Base-by-base conservation (phyloP, 129 eudicot genomes). In the Escallonia rubra region DNA sequence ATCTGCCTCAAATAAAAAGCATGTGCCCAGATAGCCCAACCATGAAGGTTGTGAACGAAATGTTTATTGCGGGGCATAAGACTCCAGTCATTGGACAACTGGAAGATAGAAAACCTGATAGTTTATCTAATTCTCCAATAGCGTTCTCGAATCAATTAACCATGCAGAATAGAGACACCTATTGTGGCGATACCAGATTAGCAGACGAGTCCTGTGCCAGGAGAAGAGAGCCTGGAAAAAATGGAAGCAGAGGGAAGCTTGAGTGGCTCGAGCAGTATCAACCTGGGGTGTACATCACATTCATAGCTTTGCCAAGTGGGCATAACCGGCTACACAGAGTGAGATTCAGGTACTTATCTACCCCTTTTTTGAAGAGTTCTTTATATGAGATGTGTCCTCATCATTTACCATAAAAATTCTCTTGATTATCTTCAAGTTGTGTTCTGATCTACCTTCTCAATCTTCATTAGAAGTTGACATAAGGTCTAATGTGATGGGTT, bases 261-360 rank as follows among this genome's bases (percentile, higher is more conserved):
- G 90, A 80, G 50, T 77, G 90, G 85, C 68, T 80, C 38, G 92
- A 86, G 74, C 76, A 82, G 61, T 74, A 82, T 74, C 75, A 75
- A 68, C 81, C 79, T 5, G 92, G 92, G 0, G 77, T 86, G n/a
- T 82, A 82, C 66, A 74, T 86, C 13, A 80, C 93, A 4, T 80
- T 82, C 52, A 57, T 77, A 15, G 68, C 61, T 73, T 65, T 83
- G 60, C 78, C 88, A 11, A 66, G 70, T 10, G 88, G 88, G 43
- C 86, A 80, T 46, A 86, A 71, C 61, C 84, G 86, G 57, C 79
- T 82, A 40, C 80, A 80, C 74, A 56, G 93, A 53, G 86, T 86
- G 70, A 78, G 86, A 56, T 86, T 86, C 88, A 86, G 93, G 93
- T 86, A 82, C 50, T 4, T 15, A 6, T 51, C 41, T 40, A 10